Evolutionary conservation across 768 basidiomycete genomes (phyloP), one percentile per base, ranked within the genome.

Genomic region (Kwoniella heveanensis): DNA sequence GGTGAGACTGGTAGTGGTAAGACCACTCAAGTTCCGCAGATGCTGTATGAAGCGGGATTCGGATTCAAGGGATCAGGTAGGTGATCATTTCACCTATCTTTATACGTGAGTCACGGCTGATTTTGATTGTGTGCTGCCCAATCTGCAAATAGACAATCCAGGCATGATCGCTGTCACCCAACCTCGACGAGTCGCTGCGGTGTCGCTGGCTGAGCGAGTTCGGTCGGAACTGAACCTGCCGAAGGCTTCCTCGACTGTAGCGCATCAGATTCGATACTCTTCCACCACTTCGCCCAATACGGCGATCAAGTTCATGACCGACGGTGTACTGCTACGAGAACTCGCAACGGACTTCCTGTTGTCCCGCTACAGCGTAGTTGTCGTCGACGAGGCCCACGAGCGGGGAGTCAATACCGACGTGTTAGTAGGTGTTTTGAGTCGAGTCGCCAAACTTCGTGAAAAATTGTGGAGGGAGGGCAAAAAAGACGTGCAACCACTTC

Each of bases 271-370:
- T 65, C 90, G 96, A 65, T 99, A 98, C 76, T 95, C 97, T 69
- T 90, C 92, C 1, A 97, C 92, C 0, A 88, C 92, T 0, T 92
- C 92, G 2, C 84, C 91, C 0, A 84, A 86, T 22, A 99, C 96
- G 1, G 88, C 88, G 8, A 93, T 99, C 83, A 97, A 98, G 79
- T 99, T 98, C 83, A 97, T 98, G 94, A 99, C 96, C 6, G 96
- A 99, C 72, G 96, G 96, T 82, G 92, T 99, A 26, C 82, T 99
- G 32, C 83, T 99, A 17, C 88, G 96, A 59, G 96, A 99, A 79
- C 83, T 98, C 22, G 89, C 92, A 0, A 86, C 86, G 13, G 94
- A 99, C 76, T 96, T 99, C 79, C 79, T 97, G n/a, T 83, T 99
- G n/a, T 86, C 83, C 48, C 91, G 88, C 79, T 99, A 99, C 78